These are phyloP conservation scores for Hamigera avellanea DNA, from an alignment of 495 filamentous ascomycete species.

Conservation along the genomic window DNA sequence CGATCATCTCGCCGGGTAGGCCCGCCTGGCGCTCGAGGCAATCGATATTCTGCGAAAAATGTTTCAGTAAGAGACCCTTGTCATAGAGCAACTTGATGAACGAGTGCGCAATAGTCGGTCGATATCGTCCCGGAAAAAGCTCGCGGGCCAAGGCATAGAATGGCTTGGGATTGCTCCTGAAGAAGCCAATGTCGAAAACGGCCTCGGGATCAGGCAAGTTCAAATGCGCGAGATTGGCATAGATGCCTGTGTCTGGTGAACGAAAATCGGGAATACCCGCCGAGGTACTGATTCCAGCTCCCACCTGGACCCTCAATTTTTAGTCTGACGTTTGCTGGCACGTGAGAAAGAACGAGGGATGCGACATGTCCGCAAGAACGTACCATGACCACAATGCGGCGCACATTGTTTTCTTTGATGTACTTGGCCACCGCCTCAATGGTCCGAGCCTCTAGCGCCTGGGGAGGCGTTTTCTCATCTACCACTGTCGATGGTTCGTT, in stretches of 20 bases:
- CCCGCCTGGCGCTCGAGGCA: slow-evolving; percentile 84
- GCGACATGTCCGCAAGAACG: neutral
- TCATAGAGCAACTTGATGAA: slow-evolving; percentile 67
- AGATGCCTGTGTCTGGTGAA: slow-evolving; percentile 38
- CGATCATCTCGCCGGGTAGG: slow-evolving; percentile 64
- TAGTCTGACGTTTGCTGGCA: neutral
- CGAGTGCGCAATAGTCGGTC: slow-evolving; percentile 71
- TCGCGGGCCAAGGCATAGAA: slow-evolving; percentile 90
- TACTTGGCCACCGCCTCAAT: slow-evolving; percentile 63
- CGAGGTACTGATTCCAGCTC: slow-evolving; percentile 56
- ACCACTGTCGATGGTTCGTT: slow-evolving; percentile 54
- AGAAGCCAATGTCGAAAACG: slow-evolving; percentile 73
- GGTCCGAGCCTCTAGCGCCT: slow-evolving; percentile 53
- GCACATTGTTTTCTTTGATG: slow-evolving; percentile 55
- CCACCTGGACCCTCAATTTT: slow-evolving; percentile 18
- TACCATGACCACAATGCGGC: slow-evolving; percentile 70
- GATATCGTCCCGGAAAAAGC: slow-evolving; percentile 83
- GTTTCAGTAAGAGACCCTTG: slow-evolving; percentile 66
- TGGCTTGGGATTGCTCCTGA: slow-evolving; percentile 69
- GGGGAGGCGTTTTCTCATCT: slow-evolving; percentile 49
- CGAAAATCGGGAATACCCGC: slow-evolving; percentile 87
- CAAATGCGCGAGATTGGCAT: slow-evolving; percentile 76
- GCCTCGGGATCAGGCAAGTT: slow-evolving; percentile 71
- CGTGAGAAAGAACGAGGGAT: slow-evolving; percentile 1
- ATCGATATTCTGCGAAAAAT: slow-evolving; percentile 98